Conservation (phyloP, 768 basidiomycete species). For the Serpula lacrymans region DNA sequence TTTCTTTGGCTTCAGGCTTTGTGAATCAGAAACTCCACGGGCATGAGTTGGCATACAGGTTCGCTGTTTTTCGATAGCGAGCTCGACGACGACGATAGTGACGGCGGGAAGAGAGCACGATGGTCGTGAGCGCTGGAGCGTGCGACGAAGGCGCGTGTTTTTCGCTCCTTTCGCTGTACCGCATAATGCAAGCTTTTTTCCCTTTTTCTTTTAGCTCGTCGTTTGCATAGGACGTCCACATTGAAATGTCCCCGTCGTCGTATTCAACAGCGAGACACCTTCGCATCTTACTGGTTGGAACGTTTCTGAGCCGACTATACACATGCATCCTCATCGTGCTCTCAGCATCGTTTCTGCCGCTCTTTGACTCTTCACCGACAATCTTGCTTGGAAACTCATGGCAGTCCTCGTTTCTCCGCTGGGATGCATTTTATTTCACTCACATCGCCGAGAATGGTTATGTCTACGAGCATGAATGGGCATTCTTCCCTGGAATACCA, state of each 20-base stretch:
- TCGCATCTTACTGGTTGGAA: slow-evolving; percentile 17
- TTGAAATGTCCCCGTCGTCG: no score
- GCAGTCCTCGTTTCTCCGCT: slow-evolving; percentile 53
- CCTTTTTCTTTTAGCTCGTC: no score
- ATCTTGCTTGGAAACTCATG: slow-evolving; percentile 16
- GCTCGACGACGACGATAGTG: no score
- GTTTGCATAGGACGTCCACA: no score
- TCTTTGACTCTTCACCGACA: slow-evolving; percentile 25
- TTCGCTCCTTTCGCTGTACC: no score
- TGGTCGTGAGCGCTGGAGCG: no score
- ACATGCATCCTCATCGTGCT: slow-evolving; percentile 14
- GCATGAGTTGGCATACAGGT: no score
- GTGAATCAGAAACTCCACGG: no score
- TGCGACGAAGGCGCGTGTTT: no score
- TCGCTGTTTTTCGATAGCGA: no score
- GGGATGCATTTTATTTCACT: slow-evolving; percentile 86
- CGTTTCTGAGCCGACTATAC: slow-evolving; percentile 18
- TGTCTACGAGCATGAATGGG: slow-evolving; percentile 78
- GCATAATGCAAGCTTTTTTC: no score
- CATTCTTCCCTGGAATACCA: slow-evolving; percentile 77
- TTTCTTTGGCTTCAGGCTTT: slow-evolving; percentile 10
- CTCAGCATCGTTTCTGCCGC: slow-evolving; percentile 16
- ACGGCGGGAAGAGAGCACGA: no score
- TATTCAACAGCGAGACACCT: slow-evolving; percentile 11
- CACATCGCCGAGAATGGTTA: slow-evolving; percentile 60